Conservation (phyloP, 2,329 filamentous ascomycete species). For the Penicillium sp. region DNA sequence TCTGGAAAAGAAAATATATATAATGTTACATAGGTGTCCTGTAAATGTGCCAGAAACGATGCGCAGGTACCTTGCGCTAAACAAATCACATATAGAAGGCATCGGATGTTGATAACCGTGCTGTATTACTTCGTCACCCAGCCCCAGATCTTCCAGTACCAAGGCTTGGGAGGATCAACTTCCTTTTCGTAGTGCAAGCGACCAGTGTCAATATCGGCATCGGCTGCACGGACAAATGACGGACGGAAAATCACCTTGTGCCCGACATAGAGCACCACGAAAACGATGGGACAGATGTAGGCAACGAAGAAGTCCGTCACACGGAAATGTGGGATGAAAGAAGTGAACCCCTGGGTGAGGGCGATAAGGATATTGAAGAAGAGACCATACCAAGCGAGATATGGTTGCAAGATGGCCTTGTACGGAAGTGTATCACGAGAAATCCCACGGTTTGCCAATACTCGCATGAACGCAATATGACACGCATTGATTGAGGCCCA, state of each 20-base stretch:
- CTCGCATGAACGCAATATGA: constrained; percentile 64
- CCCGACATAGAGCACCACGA: constrained; percentile 57
- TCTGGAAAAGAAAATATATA: neutral
- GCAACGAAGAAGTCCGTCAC: constrained; percentile 62
- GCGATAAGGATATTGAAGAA: constrained; percentile 65
- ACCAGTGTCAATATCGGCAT: constrained; percentile 48
- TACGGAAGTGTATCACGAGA: constrained; percentile 60
- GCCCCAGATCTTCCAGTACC: constrained; percentile 30
- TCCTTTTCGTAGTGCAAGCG: constrained; percentile 37
- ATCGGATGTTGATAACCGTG: neutral
- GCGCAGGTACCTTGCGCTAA: neutral
- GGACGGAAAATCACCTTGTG: constrained; percentile 55
- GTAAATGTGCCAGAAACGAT: neutral
- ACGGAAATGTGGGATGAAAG: constrained; percentile 61
- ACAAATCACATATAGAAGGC: neutral
- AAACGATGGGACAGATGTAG: constrained; percentile 66
- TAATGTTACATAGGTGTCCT: neutral
- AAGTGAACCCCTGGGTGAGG: constrained; percentile 67
- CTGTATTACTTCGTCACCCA: constrained; percentile 20
- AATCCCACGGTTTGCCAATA: constrained; percentile 56
- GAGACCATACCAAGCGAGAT: constrained; percentile 63
- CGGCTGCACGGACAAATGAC: constrained; percentile 36
- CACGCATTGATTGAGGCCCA: constrained; percentile 49
- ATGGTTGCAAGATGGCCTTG: constrained; percentile 61
- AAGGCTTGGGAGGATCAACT: constrained; percentile 27